Percentiles rank a stretch among this genome's conserved stretches.
These are phyloP conservation scores for Naganishia kalamii DNA, from an alignment of 768 basidiomycete species.

Conservation along the genomic window DNA sequence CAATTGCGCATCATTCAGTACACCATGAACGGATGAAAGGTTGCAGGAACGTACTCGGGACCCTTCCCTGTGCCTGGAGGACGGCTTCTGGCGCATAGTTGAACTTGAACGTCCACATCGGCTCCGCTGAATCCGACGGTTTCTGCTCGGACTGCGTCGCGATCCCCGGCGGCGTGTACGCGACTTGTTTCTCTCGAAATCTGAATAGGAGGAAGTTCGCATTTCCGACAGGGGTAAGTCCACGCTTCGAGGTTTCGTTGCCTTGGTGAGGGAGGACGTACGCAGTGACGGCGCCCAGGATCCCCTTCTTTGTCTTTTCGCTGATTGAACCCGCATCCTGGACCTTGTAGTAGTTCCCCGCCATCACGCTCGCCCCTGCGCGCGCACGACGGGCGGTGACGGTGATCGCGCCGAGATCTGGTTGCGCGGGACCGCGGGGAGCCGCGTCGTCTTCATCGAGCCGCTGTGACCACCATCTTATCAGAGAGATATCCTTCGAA, in stretches of 20 bases:
- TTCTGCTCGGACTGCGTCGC: neutral
- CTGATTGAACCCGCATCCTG: neutral
- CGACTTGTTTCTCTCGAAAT: neutral
- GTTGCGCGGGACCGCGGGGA: neutral
- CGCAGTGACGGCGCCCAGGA: slow-evolving; percentile 1
- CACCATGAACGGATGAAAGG: neutral
- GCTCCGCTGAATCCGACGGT: neutral
- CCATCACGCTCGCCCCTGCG: neutral
- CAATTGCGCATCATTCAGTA: neutral
- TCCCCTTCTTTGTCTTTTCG: slow-evolving; percentile 8
- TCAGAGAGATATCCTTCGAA: neutral
- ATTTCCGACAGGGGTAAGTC: neutral
- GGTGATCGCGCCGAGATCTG: neutral
- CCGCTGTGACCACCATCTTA: neutral
- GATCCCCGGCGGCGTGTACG: neutral
- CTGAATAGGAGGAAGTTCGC: too few relatives aligned
- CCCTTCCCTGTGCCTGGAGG: neutral
- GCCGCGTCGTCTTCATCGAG: neutral
- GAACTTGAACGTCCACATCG: neutral
- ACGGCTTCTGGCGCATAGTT: slow-evolving; percentile 3
- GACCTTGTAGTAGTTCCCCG: neutral
- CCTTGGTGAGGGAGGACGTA: neutral
- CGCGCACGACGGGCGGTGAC: neutral
- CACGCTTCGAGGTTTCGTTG: neutral
- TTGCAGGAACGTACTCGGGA: neutral